A percentile compares a stretch with the other conserved stretches of the same genome.
Conservation (phyloP, 2,329 filamentous ascomycete genomes). For the Anthostomella pinea region DNA sequence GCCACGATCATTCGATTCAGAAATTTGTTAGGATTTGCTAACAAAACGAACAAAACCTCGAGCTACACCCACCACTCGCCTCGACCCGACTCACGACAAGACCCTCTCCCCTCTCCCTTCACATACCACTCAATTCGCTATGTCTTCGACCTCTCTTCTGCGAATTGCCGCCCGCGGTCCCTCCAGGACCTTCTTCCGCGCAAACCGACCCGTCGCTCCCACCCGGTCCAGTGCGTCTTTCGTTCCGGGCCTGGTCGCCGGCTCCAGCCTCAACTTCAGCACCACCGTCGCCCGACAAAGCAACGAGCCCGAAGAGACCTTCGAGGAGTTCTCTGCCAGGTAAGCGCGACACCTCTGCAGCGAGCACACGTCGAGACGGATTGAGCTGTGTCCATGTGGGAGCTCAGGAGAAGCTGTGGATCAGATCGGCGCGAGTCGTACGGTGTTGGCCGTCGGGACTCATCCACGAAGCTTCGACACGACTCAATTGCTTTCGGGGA, state of each 20-base stretch:
- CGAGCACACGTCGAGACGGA: background rate
- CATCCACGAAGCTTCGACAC: conserved; percentile 12
- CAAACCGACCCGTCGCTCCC: conserved; percentile 57
- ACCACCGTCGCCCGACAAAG: conserved; percentile 54
- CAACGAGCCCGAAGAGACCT: conserved; percentile 89
- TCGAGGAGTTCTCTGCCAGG: conserved; percentile 98
- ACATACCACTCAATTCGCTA: conserved; percentile 35
- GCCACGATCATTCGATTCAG: conserved; percentile 25
- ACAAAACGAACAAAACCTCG: conserved; percentile 7
- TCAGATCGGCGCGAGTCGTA: background rate
- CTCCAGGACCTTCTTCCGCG: conserved; percentile 61
- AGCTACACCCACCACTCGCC: conserved; percentile 7
- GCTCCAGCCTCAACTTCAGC: conserved; percentile 57
- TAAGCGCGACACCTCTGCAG: conserved; percentile 49
- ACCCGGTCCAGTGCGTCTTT: conserved; percentile 49
- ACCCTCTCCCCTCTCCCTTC: conserved; percentile 12
- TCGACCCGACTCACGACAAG: conserved; percentile 7
- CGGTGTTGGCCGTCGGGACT: background rate
- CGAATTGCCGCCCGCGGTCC: conserved; percentile 68
- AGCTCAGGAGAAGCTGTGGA: background rate
- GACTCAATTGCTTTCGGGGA: conserved; percentile 22
- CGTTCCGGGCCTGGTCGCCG: conserved; percentile 49
- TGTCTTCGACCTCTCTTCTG: conserved; percentile 67
- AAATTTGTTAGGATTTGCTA: conserved; percentile 18
- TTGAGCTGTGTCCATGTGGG: too few species aligned